phyloP scores from a whole-genome alignment of 1,139 yeast genomes.

The Geotrichum carabidarum region DNA sequence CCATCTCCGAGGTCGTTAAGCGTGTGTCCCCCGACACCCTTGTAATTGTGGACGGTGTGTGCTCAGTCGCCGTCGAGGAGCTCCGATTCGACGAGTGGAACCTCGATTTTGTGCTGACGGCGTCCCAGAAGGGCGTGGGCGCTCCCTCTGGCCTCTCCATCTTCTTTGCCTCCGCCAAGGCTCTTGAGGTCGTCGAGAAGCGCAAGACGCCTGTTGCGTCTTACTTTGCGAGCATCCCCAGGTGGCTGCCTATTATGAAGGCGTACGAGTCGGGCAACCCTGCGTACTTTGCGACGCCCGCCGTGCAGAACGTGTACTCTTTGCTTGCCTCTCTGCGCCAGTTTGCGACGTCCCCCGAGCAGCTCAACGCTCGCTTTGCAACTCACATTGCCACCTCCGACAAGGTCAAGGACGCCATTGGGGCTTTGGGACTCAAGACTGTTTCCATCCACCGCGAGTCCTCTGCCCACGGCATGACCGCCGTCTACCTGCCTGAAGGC shows the following conservation, averaged over 20 bases:
- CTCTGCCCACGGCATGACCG: slow-evolving; percentile 85
- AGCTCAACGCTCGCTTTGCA: slow-evolving; percentile 58
- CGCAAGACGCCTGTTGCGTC: slow-evolving; percentile 54
- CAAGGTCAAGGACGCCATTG: slow-evolving; percentile 55
- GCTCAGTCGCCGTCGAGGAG: slow-evolving; percentile 86
- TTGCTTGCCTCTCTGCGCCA: slow-evolving; percentile 72
- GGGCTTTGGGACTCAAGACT: slow-evolving; percentile 57
- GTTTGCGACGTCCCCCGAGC: slow-evolving; percentile 50
- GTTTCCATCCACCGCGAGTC: slow-evolving; percentile 56
- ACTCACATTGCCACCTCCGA: slow-evolving; percentile 60
- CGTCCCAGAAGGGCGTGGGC: slow-evolving; percentile 93
- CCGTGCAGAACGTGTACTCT: slow-evolving; percentile 81
- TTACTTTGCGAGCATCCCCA: slow-evolving; percentile 69
- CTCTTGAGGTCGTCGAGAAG: slow-evolving; percentile 54
- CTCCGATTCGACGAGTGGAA: slow-evolving; percentile 88
- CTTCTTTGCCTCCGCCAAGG: slow-evolving; percentile 70
- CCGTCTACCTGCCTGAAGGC: slow-evolving; percentile 77
- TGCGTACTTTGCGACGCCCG: slow-evolving; percentile 91
- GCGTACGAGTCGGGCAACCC: slow-evolving; percentile 80
- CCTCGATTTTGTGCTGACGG: slow-evolving; percentile 79
- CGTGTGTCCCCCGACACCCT: slow-evolving; percentile 71
- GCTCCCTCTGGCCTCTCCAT: slow-evolving; percentile 90
- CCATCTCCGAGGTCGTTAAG: slow-evolving; percentile 58
- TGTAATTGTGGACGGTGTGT: slow-evolving; percentile 86
- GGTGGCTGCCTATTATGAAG: slow-evolving; percentile 86